Conservation (phyloP, 2,329 filamentous ascomycete genomes). For the Penicillium expansum region DNA sequence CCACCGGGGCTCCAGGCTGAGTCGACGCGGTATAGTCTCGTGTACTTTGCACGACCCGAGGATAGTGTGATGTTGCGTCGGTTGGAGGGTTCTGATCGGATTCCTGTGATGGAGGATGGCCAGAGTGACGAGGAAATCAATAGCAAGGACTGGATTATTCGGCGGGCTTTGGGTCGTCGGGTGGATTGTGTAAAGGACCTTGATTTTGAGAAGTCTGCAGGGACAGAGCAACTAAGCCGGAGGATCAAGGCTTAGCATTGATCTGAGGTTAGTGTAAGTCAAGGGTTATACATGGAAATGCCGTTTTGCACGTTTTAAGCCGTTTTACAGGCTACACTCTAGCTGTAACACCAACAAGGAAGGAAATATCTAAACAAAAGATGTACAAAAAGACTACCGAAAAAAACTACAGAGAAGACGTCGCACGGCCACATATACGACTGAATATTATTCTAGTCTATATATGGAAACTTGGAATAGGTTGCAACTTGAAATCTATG, state of each 20-base stretch:
- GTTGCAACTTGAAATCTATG: neutral
- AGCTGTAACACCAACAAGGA: too few species aligned
- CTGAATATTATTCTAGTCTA: neutral
- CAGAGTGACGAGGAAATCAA: slow-evolving; percentile 37
- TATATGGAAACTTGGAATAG: neutral
- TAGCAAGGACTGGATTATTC: slow-evolving; percentile 45
- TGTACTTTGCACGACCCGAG: slow-evolving; percentile 55
- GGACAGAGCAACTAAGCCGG: slow-evolving; percentile 37
- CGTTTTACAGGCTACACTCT: too few species aligned
- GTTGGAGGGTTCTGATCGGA: slow-evolving; percentile 35
- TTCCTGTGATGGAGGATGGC: slow-evolving; percentile 32
- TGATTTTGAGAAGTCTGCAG: slow-evolving; percentile 33
- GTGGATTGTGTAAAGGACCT: slow-evolving; percentile 28
- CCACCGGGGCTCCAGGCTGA: slow-evolving; percentile 49
- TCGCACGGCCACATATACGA: too few species aligned
- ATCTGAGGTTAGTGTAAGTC: too few species aligned
- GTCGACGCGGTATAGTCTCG: slow-evolving; percentile 51
- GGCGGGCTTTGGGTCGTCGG: slow-evolving; percentile 38
- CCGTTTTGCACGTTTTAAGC: too few species aligned
- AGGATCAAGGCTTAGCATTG: slow-evolving; percentile 25
- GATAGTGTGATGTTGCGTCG: slow-evolving; percentile 47
- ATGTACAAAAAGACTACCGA: too few species aligned
- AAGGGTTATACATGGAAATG: too few species aligned
- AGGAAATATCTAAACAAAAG: too few species aligned
- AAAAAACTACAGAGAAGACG: too few species aligned